Evolutionary conservation across 2,329 filamentous ascomycete genomes (phyloP).

Genomic region (Teratosphaeriaceae sp.): DNA sequence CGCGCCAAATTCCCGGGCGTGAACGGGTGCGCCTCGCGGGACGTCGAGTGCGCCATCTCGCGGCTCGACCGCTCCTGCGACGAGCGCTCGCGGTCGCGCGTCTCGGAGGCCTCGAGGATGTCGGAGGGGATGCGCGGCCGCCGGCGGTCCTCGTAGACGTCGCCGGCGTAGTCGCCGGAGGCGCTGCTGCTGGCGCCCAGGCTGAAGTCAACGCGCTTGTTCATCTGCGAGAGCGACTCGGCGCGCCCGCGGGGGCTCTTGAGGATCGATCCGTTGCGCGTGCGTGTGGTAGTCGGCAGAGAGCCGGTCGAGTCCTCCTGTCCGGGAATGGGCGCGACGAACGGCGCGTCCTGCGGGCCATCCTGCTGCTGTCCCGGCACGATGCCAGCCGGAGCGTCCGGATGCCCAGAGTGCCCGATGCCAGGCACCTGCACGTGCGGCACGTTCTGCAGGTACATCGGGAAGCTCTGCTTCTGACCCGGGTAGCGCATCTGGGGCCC

Average conservation of each 20-base stretch:
- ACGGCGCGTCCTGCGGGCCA: slow-evolving; percentile 35
- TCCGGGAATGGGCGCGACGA: slow-evolving; percentile 31
- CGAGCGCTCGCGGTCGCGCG: slow-evolving; percentile 23
- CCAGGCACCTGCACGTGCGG: slow-evolving; percentile 39
- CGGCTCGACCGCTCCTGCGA: slow-evolving; percentile 18
- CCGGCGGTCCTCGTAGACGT: slow-evolving; percentile 56
- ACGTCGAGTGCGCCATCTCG: slow-evolving; percentile 23
- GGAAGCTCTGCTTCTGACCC: slow-evolving; percentile 60
- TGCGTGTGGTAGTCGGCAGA: slow-evolving; percentile 19
- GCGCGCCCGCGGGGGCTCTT: slow-evolving; percentile 42
- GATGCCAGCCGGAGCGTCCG: slow-evolving; percentile 40
- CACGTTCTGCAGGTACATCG: slow-evolving; percentile 55
- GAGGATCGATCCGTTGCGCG: slow-evolving; percentile 47
- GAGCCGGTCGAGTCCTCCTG: slow-evolving; percentile 13
- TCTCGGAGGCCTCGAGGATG: slow-evolving; percentile 30
- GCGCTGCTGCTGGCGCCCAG: slow-evolving; percentile 52
- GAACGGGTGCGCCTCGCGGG: slow-evolving; percentile 15
- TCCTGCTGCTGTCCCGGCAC: slow-evolving; percentile 12
- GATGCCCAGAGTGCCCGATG: slow-evolving; percentile 35
- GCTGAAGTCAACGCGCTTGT: slow-evolving; percentile 63
- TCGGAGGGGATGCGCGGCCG: slow-evolving; percentile 36
- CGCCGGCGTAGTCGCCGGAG: slow-evolving; percentile 53
- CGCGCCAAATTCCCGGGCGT: slow-evolving; percentile 22
- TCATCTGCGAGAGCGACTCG: slow-evolving; percentile 52
- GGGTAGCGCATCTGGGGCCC: slow-evolving; percentile 69